Base-by-base conservation (phyloP, 2,329 filamentous ascomycete species). In the Exophiala oligosperma region DNA sequence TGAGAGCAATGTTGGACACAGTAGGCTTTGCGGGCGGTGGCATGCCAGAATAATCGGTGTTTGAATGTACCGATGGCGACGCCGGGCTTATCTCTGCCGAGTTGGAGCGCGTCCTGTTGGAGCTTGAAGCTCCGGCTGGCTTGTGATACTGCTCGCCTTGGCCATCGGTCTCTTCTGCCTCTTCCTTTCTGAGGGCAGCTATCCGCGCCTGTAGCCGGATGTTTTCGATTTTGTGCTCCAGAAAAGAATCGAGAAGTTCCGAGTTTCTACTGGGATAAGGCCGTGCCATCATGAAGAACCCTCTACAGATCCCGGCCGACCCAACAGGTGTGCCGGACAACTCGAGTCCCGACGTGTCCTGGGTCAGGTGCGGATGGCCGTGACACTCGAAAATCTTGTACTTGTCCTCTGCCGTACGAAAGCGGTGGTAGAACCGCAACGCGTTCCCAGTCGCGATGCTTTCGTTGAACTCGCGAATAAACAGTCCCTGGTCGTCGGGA, bases 191-290 rank as follows among this genome's bases (percentile, higher is more conserved):
- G 54, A 97, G 79, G 74, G 95, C 91, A 17, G 88, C 86, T 61
- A 97, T 96, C 44, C 91, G 86, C 67, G 91, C 89, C 68, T 85
- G 86, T 49, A 97, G 75, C 3, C 92, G 85, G 76, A 96, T 92
- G 68, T 97, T 96, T 73, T 97, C 93, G 54, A 96, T 93, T 74
- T 97, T 97, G 77, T 97, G 92, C 72, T 97, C 93, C 28, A 97
- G 80, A 68, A 97, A 97, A 0, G 92, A 95, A 74, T 97, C 92
- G 21, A 97, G 80, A 9, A 97, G 80, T 2, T 84, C 84, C 1
- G 91, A 88, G 70, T 93, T 96, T 75, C 90, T 92, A 29, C 90
- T 95, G 4, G 91, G 92, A 72, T 97, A 96, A 1, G 90, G 90
- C 21, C 92, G 84, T 7, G 91, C 87, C 86, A 96, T 93, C 80